phyloP scores from a whole-genome alignment of 345 rosid genomes.

The Lepidium aucheri region DNA sequence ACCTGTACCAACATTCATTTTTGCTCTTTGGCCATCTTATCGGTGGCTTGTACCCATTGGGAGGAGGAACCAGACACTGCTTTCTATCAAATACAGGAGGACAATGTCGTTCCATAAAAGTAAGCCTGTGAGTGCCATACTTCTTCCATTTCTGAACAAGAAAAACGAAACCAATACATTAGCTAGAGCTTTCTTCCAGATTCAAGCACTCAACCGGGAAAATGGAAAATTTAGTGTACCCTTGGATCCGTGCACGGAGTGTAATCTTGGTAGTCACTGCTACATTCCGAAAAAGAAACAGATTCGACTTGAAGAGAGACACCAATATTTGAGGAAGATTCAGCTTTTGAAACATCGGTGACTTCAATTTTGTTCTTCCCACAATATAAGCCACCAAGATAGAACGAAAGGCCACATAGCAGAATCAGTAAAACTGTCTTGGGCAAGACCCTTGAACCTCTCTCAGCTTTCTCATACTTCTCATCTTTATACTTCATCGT shows the following conservation, averaged over 20 bases:
- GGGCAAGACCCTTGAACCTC: conserved; percentile 39
- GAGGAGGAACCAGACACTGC: conserved; percentile 91
- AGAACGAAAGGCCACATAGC: conserved; percentile 79
- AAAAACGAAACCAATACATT: not conserved
- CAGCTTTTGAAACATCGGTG: conserved; percentile 33
- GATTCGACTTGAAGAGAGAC: conserved; percentile 51
- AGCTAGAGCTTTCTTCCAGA: not conserved
- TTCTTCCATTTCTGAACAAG: conserved; percentile 83
- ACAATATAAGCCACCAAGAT: conserved; percentile 77
- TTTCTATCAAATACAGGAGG: conserved; percentile 85
- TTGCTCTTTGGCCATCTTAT: conserved; percentile 95
- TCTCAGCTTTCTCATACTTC: conserved; percentile 48
- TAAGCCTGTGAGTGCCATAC: conserved; percentile 75
- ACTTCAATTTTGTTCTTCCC: conserved; percentile 40
- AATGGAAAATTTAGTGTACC: conserved; percentile 30
- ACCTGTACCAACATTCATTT: conserved; percentile 97
- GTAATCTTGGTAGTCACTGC: conserved; percentile 77
- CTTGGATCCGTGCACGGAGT: conserved; percentile 98
- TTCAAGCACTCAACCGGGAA: not conserved
- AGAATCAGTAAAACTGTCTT: conserved; percentile 38
- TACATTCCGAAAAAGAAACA: conserved; percentile 67
- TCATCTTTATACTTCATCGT: conserved; percentile 88
- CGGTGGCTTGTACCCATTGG: conserved; percentile 90
- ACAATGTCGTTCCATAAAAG: conserved; percentile 94
- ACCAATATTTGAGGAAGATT: conserved; percentile 36